Conservation (phyloP, 2,329 filamentous ascomycete genomes). For the Dactylonectria estremocensis region DNA sequence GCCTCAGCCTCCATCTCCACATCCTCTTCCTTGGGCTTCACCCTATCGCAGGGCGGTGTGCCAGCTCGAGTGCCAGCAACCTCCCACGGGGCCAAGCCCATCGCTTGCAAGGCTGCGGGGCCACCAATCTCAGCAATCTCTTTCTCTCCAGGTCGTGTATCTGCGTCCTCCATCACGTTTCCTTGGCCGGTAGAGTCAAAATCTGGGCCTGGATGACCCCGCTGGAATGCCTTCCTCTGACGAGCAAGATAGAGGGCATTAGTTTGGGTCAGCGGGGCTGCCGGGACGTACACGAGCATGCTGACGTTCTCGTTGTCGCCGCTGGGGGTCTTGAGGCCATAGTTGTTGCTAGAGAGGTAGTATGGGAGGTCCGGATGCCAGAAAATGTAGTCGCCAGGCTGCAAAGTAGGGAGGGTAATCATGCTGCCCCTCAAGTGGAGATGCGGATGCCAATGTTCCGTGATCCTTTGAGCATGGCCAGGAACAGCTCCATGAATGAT, state of each 20-base stretch:
- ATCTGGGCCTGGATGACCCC: constrained; percentile 68
- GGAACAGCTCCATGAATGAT: constrained; percentile 73
- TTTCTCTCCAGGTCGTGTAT: constrained; percentile 63
- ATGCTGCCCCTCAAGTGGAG: constrained; percentile 67
- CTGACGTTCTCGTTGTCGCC: constrained; percentile 54
- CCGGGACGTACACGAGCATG: constrained; percentile 70
- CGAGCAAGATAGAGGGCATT: constrained; percentile 71
- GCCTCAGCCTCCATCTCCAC: constrained; percentile 46
- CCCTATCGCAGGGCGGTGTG: constrained; percentile 46
- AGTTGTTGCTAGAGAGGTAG: constrained; percentile 63
- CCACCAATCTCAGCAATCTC: constrained; percentile 68
- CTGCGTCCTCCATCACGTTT: constrained; percentile 65
- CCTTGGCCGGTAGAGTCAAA: constrained; percentile 69
- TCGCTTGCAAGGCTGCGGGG: constrained; percentile 67
- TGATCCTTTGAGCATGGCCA: constrained; percentile 71
- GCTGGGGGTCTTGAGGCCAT: constrained; percentile 49
- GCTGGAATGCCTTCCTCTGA: constrained; percentile 70
- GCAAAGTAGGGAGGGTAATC: constrained; percentile 68
- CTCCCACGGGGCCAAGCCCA: constrained; percentile 70
- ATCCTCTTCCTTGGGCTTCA: constrained; percentile 44
- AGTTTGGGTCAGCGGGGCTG: constrained; percentile 70
- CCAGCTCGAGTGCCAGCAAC: constrained; percentile 51
- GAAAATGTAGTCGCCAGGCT: constrained; percentile 71
- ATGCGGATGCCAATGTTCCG: constrained; percentile 72
- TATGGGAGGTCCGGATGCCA: constrained; percentile 73